A percentile compares a stretch with the other conserved stretches of the same genome.
Conservation (phyloP, 805 yeast genomes). For the Nakazawaea molendinolei region DNA sequence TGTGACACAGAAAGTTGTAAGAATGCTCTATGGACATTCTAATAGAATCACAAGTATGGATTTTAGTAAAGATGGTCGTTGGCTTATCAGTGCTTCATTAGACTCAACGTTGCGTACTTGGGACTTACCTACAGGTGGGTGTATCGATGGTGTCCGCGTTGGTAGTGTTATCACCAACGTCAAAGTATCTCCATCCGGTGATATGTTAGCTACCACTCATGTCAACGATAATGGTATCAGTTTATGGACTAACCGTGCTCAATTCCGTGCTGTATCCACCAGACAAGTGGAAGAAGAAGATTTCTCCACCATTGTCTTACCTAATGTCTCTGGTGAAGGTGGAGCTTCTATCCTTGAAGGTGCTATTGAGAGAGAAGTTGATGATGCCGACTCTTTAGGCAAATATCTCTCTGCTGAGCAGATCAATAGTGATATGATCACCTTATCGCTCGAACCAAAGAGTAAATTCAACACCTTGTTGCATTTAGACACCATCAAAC, state of each 20-base stretch:
- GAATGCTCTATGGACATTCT: slow-evolving; percentile 85
- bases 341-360: slow-evolving; percentile 70
- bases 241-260: slow-evolving; percentile 88
- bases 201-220: slow-evolving; percentile 86
- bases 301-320: slow-evolving; percentile 56
- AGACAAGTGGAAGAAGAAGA: slow-evolving; percentile 73
- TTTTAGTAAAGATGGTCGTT: slow-evolving; percentile 92
- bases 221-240: slow-evolving; percentile 85
- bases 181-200: slow-evolving; percentile 81
- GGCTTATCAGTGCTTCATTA: slow-evolving; percentile 78
- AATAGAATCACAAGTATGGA: slow-evolving; percentile 84
- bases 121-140: slow-evolving; percentile 96
- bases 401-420: slow-evolving; percentile 54
- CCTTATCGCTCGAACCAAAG: slow-evolving; percentile 74
- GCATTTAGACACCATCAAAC: slow-evolving; percentile 76
- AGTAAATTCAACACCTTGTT: slow-evolving; percentile 71
- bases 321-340: slow-evolving; percentile 75
- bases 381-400: slow-evolving; percentile 20
- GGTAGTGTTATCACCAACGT: slow-evolving; percentile 76
- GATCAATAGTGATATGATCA: slow-evolving; percentile 53
- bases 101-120: slow-evolving; percentile 91
- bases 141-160: slow-evolving; percentile 84
- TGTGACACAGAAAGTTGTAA: slow-evolving; percentile 71
- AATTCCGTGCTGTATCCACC: slow-evolving; percentile 69
- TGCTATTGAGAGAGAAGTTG: slow-evolving; percentile 48